Base-by-base conservation (phyloP, 768 basidiomycete species). In the Mycena venus region DNA sequence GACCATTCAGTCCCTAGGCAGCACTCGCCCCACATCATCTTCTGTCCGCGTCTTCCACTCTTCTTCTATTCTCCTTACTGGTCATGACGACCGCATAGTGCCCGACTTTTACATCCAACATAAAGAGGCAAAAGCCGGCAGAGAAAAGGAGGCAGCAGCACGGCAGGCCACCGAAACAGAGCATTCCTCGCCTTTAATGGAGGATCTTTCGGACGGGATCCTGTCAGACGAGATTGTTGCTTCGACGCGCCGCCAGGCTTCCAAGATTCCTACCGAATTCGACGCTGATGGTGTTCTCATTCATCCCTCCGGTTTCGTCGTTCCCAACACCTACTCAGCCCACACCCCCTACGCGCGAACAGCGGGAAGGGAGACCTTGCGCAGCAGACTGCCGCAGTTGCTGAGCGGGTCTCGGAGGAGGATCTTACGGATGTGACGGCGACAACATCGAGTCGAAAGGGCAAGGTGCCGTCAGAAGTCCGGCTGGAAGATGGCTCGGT, bases 381-480 rank as follows among this genome's bases (percentile, higher is more conserved):
- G 1, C 70, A 58, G 15, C 84, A 85, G 69, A 85, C 82, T 1
- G 81, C 74, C 0, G 79, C 84, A 1, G 80, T 85, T 25, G 80
- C 82, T 12, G 73, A 77, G 17, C 70, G 82, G 7, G 84, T 84
- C 27, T 78, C 79, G 44, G 81, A 84, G 66, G 72, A 80, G 62
- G 79, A 81, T 23, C 76, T 83, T 55, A 34, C 78, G 2, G 79
- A 70, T 21, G 59, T 76, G 29, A 82, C 76, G 10, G 80, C 79
- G 1, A 74, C 79, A 8, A 77, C 79, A 12, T 66, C 75, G 21
- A 59, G 44, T 6, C 69, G 55, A 15, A 77, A 79, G 7, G 83
- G 84, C 74, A 88, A 88, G 79, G 81, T 88, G 8, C 87, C 87
- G 1, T 86, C 85, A 27, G 87, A 88, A 75, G 81, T 87, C 0